Evolutionary conservation across 305 asterid genomes (phyloP), one percentile per base, ranked within the genome.

Genomic region (Andrographis paniculata): DNA sequence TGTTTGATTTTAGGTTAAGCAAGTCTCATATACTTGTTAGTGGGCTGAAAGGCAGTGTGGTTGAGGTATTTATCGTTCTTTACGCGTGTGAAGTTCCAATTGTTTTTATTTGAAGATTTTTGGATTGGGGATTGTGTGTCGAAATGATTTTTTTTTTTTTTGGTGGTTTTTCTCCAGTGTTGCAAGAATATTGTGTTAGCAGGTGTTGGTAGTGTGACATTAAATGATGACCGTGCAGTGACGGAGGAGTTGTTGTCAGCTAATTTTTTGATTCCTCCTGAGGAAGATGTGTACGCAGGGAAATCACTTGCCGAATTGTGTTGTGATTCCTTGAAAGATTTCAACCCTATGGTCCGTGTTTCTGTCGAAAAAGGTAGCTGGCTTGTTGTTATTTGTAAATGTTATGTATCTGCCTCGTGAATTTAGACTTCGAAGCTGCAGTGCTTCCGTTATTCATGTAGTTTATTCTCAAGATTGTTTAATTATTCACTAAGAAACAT

Each of bases 181-280:
- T 91, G 99, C 82, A 91, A 91, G 83, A 91, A 91, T 53, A 79
- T 91, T 60, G 87, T 87, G 69, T 74, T 91, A 53, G 99, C 99
- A 4, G 99, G 99, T 44, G 99, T 91, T 6, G 99, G 99, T 58
- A 87, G 96, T 61, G 59, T 91, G 75, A 91, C 96, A 0, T 48
- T 91, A 37, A 91, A 77, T 18, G 96, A 91, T 51, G 96, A 87
- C 52, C 87, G 86, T 27, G 20, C 56, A 21, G 91, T 77, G 50
- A 79, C 85, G 0, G 87, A 72, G 52, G 96, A 87, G 15, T 41
- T 83, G 18, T 47, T 91, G 63, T 62, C 83, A 0, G 89, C 96
- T 15, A 91, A 87, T 54, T 91, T 91, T 64, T 68, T 87, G 67
- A 60, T 81, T 65, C 93, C 94, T 42, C 54, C 59, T 0, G 87